Evolutionary conservation across 2,329 filamentous ascomycete genomes (phyloP), one percentile per base, ranked within the genome.

Genomic region (Chaetomium olivaceum): DNA sequence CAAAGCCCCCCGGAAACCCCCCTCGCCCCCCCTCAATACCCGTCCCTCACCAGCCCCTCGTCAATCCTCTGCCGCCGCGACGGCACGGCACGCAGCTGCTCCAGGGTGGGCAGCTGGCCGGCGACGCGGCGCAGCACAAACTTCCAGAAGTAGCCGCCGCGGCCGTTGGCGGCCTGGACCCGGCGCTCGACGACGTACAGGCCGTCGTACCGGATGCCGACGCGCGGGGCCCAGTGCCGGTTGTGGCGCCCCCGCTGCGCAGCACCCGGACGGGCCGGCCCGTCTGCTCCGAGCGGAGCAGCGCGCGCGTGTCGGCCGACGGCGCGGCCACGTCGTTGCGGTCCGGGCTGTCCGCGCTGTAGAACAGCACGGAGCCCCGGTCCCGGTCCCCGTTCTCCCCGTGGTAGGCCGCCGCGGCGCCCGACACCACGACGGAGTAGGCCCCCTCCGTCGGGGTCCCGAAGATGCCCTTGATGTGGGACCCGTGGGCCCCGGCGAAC

Each of bases 401-500:
- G 9, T 66, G 39, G 64, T 78, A 77, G 1, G 21, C 11, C 4
- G 66, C 65, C 1, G 69, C 60, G 31, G 23, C 39, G 11, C 70
- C 70, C 0, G 82, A 81, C 8, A 89, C 75, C 0, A 89, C 80
- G 43, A 88, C 80, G 0, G 83, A 86, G 57, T 78, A 84, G 0
- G 85, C 83, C 0, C 86, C 86, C 1, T 75, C 55, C 0, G 71
- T 71, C 0, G 68, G 71, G 6, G 76, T 76, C 3, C 86, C 85
- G 23, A 74, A 79, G 43, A 89, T 88, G 3, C 84, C 84, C 2
- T 76, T 80, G 70, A 82, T 77, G 0, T 76, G 67, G 0, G 74
- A 67, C 2, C 83, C 85, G 68, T 88, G 86, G 0, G 82, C 84
- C 3, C 85, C 85, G 62, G 83, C 80, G 14, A 82, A 80, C 0